phyloP scores from a whole-genome alignment of 2,329 filamentous ascomycete genomes.

The Rachicladosporium sp. region DNA sequence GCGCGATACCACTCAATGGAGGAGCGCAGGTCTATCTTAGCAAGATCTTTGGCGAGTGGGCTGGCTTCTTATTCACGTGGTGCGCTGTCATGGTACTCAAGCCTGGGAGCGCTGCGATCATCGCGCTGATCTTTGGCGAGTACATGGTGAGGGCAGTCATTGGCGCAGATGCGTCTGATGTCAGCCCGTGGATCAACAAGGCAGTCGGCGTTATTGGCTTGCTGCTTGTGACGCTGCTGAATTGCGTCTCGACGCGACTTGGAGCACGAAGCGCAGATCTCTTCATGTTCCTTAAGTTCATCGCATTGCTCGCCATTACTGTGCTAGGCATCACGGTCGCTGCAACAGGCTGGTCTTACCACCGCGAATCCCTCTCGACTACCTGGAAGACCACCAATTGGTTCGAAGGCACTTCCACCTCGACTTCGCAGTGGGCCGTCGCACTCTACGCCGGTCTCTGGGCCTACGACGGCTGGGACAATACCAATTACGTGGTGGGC shows the following conservation, averaged over 20 bases:
- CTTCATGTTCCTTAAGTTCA: constrained; percentile 95
- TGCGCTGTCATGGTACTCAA: constrained; percentile 88
- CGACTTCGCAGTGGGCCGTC: constrained; percentile 79
- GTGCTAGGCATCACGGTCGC: constrained; percentile 84
- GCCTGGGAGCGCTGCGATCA: constrained; percentile 84
- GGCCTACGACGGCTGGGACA: constrained; percentile 99
- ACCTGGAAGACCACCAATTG: constrained; percentile 76
- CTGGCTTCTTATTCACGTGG: constrained; percentile 93
- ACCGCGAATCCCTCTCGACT: constrained; percentile 45
- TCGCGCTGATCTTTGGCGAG: constrained; percentile 95
- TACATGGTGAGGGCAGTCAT: constrained; percentile 83
- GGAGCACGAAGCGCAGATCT: constrained; percentile 79
- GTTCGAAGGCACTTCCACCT: constrained; percentile 75
- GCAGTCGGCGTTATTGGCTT: constrained; percentile 68
- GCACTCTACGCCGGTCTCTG: constrained; percentile 91
- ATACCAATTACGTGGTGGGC: constrained; percentile 95
- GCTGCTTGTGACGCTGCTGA: constrained; percentile 65
- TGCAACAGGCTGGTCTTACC: constrained; percentile 66
- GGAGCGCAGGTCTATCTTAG: constrained; percentile 87
- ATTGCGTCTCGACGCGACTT: constrained; percentile 80
- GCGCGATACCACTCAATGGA: constrained; percentile 89
- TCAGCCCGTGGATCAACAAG: constrained; percentile 85
- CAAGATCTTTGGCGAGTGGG: constrained; percentile 91
- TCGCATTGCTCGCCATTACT: constrained; percentile 76
- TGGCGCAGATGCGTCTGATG: constrained; percentile 69